Percentiles rank a stretch among this genome's conserved stretches.
Evolutionary conservation across 225 moss, liverwort and hornwort species (phyloP).

Genomic region (Sphagnum contortum): DNA sequence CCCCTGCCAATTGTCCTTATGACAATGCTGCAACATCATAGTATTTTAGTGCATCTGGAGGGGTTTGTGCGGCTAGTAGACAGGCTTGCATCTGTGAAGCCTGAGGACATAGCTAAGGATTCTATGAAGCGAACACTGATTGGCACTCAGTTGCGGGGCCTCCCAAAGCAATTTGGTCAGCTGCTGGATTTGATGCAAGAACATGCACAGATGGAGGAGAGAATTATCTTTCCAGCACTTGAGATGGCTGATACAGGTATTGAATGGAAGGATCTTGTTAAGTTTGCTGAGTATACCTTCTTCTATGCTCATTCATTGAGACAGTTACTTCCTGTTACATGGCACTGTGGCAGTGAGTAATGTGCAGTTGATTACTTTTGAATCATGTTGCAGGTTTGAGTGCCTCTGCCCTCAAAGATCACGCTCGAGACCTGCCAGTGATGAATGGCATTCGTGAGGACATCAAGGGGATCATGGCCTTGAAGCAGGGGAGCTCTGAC

Average conservation of each 20-base stretch:
- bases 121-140: conserved; percentile 28
- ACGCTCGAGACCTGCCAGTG: conserved; percentile 3
- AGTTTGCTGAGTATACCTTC: background rate
- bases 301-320: background rate
- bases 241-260: conserved; percentile 75
- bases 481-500: background rate
- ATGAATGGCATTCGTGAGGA: conserved; percentile 8
- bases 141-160: conserved; percentile 55
- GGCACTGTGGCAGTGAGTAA: background rate
- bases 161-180: conserved; percentile 84
- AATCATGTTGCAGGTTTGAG: conserved; percentile 4
- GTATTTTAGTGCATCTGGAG: conserved; percentile 87
- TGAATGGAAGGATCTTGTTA: background rate
- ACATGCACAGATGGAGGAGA: conserved; percentile 98
- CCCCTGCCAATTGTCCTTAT: conserved; percentile 79
- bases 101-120: conserved; percentile 29
- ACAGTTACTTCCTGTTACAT: background rate
- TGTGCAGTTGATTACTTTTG: background rate
- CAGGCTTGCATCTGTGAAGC: conserved; percentile 40
- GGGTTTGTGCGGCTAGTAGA: conserved; percentile 53
- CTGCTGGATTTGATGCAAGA: conserved; percentile 93
- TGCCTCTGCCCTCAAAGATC: background rate
- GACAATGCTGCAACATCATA: conserved; percentile 79
- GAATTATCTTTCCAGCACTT: conserved; percentile 81
- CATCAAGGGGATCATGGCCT: background rate